These are phyloP conservation scores for Pseudopyricularia cyperi DNA, from an alignment of 2,329 filamentous ascomycete genomes.

Conservation along the genomic window DNA sequence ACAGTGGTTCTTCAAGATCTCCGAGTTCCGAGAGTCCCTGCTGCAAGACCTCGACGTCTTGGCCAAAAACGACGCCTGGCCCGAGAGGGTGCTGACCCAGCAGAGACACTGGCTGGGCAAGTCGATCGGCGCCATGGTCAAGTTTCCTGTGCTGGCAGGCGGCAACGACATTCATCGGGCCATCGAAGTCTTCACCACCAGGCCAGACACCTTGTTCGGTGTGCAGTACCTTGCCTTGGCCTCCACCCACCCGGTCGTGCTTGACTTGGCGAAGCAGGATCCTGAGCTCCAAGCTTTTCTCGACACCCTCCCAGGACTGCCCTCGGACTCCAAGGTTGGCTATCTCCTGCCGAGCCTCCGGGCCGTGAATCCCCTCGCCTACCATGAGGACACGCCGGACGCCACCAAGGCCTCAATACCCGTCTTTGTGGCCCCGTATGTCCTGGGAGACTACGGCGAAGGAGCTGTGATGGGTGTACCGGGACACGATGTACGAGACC, in stretches of 20 bases:
- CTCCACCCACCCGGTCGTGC: slow-evolving; percentile 56
- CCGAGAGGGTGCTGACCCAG: slow-evolving; percentile 69
- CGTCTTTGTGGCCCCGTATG: slow-evolving; percentile 73
- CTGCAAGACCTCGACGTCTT: slow-evolving; percentile 58
- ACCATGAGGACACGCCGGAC: slow-evolving; percentile 35
- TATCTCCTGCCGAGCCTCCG: slow-evolving; percentile 50
- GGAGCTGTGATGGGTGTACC: slow-evolving; percentile 89
- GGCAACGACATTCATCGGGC: slow-evolving; percentile 22
- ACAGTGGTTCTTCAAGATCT: slow-evolving; percentile 87
- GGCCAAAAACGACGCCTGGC: slow-evolving; percentile 55
- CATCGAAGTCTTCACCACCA: slow-evolving; percentile 70
- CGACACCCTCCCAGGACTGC: slow-evolving; percentile 42
- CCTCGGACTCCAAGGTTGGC: slow-evolving; percentile 48
- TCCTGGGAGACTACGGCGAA: slow-evolving; percentile 73
- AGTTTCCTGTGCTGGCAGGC: slow-evolving; percentile 42
- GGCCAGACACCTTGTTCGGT: slow-evolving; percentile 76
- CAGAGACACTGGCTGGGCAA: slow-evolving; percentile 83
- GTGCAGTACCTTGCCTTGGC: slow-evolving; percentile 77
- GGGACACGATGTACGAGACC: slow-evolving; percentile 67
- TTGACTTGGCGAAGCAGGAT: slow-evolving; percentile 44
- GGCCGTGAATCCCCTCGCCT: slow-evolving; percentile 53
- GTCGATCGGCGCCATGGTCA: slow-evolving; percentile 59
- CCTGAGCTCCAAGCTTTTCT: slow-evolving; percentile 53
- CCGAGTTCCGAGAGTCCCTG: slow-evolving; percentile 60
- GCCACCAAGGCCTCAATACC: slow-evolving; percentile 47